Evolutionary conservation across 1,284 basidiomycete genomes (phyloP), one percentile per base, ranked within the genome.

Genomic region (Takashimella koratensis): DNA sequence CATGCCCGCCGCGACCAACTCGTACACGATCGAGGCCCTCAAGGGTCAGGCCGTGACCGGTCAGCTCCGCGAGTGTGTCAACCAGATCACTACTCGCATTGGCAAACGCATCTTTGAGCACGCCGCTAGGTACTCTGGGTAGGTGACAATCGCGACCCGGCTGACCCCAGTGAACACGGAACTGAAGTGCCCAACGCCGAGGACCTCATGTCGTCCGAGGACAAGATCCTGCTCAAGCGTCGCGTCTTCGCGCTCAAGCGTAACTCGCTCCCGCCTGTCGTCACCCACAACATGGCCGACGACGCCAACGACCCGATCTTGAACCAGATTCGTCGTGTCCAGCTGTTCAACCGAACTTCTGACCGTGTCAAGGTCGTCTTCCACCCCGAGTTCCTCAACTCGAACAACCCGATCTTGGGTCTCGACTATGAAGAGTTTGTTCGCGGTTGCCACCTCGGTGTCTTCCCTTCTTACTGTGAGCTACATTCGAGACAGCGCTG

Each of bases 341-440:
- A 92, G 74, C 79, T 98, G 27, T 97, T 97, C 83, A 97, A 98
- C 77, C 74, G 81, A 39, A 78, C 82, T 21, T 68, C 80, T 30
- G 95, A 98, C 69, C 83, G 89, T 50, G 94, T 97, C 76, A 97
- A 98, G 80, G 83, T 98, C 71, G 84, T 98, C 53, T 98, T 98
- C 84, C 95, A 98, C 76, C 95, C 95, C 4, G 95, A 98, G 75
- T 98, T 98, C 79, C 77, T 98, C 71, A 98, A 95, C 78, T 86
- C 90, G 55, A 97, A 94, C 79, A 97, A 98, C 78, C 95, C 95
- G 0, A 96, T 98, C 54, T 79, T 98, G 21, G 93, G 93, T 2
- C 81, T 98, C 58, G 95, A 98, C 75, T 98, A 98, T 73, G 95
- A 98, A 76, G 95, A 98, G 78, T 98, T 98, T 71, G 95, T 98